Conservation (phyloP, 148 eudicot genomes). For the Persicaria tinctoria region DNA sequence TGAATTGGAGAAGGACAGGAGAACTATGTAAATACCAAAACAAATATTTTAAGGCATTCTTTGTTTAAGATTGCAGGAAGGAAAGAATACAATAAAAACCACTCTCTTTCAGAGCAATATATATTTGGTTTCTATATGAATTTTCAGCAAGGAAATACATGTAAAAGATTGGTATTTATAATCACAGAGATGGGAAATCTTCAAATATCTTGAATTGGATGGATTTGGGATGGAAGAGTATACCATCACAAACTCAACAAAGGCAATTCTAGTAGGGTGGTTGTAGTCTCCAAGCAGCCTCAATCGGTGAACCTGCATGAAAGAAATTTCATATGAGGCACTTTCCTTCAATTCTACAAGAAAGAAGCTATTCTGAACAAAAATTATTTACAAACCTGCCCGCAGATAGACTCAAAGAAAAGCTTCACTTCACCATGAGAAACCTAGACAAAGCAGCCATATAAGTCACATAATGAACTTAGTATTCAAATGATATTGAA, state of each 20-base stretch:
- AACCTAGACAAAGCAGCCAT: slow-evolving; percentile 36
- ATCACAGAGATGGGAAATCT: background rate
- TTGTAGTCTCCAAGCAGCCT: slow-evolving; percentile 96
- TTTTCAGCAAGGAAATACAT: background rate
- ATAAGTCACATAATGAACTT: background rate
- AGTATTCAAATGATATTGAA: background rate
- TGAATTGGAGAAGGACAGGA: background rate
- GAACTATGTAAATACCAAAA: background rate
- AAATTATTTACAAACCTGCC: slow-evolving; percentile 39
- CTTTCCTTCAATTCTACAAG: background rate
- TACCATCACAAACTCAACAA: slow-evolving; percentile 92
- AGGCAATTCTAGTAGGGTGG: slow-evolving; percentile 90
- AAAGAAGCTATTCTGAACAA: background rate
- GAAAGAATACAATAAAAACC: background rate
- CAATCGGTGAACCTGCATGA: slow-evolving; percentile 53
- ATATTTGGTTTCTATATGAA: background rate
- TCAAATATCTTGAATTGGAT: background rate
- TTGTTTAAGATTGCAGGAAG: background rate
- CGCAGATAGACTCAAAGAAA: slow-evolving; percentile 77
- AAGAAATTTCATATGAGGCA: background rate
- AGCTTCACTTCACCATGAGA: slow-evolving; percentile 73
- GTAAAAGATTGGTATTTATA: background rate
- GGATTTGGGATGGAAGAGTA: background rate
- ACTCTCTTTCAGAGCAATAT: background rate
- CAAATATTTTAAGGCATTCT: background rate